Percentiles rank a stretch among this genome's conserved stretches.
Conservation (phyloP, 768 basidiomycete genomes). For the Suillus weaverae region DNA sequence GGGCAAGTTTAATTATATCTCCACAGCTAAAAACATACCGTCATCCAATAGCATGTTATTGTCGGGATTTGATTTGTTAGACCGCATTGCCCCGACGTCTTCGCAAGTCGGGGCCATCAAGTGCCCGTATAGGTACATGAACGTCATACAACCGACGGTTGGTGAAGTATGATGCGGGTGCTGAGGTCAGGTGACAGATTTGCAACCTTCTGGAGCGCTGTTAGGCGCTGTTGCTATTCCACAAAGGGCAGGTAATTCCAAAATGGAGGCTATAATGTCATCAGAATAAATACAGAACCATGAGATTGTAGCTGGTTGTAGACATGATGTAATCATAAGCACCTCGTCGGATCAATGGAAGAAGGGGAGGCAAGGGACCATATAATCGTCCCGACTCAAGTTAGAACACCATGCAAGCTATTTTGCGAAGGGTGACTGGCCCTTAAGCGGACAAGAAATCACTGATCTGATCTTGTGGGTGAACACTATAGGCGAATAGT, state of each 20-base stretch:
- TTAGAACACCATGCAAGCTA: background rate
- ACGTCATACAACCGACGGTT: background rate
- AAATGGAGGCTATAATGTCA: background rate
- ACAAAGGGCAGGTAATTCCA: background rate
- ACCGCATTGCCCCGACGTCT: background rate
- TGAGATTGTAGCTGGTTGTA: background rate
- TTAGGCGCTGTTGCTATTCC: background rate
- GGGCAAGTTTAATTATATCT: too few relatives aligned
- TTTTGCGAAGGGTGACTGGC: background rate
- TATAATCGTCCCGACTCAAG: background rate
- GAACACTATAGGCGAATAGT: background rate
- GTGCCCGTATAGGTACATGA: background rate
- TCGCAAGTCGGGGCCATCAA: background rate
- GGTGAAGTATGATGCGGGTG: background rate
- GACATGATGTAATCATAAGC: background rate
- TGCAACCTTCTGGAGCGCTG: background rate
- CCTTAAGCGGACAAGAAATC: background rate
- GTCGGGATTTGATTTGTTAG: background rate
- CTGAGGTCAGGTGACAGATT: background rate
- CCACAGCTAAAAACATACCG: background rate
- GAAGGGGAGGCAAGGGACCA: background rate
- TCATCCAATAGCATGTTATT: background rate
- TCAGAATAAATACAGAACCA: background rate
- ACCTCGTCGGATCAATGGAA: background rate
- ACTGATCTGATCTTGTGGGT: background rate